Evolutionary conservation across 805 yeast species (phyloP).

Genomic region (Ogataea dorogensis): DNA sequence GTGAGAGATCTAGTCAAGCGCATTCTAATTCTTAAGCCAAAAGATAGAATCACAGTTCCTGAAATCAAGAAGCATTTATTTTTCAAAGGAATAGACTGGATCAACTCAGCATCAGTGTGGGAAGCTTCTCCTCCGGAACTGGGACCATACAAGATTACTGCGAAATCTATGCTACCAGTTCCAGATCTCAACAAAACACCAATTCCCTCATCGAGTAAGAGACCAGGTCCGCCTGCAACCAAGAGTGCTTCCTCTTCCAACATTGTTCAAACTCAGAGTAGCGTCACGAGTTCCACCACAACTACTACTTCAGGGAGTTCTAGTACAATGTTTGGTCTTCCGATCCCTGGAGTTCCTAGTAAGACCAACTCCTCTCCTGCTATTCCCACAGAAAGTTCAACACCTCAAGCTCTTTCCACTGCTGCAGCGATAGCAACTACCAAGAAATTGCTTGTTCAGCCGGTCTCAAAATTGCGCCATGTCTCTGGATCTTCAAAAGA

Average conservation of each 20-base stretch:
- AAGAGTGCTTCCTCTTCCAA: slow-evolving; percentile 13
- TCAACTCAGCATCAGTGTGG: slow-evolving; percentile 58
- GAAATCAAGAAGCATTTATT: slow-evolving; percentile 64
- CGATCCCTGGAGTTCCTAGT: slow-evolving; percentile 19
- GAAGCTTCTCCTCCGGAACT: slow-evolving; percentile 55
- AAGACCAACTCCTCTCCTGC: slow-evolving; percentile 21
- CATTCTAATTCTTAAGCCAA: slow-evolving; percentile 62
- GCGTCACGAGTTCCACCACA: slow-evolving; percentile 8
- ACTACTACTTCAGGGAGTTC: slow-evolving; percentile 3
- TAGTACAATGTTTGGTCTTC: slow-evolving; percentile 21
- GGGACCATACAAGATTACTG: slow-evolving; percentile 70
- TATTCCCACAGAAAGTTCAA: slow-evolving; percentile 15
- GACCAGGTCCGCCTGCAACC: slow-evolving; percentile 6
- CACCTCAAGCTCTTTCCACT: slow-evolving; percentile 15
- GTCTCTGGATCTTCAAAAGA: slow-evolving; percentile 4
- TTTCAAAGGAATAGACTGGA: slow-evolving; percentile 55
- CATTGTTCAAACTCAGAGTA: slow-evolving; percentile 7
- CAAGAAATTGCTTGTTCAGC: slow-evolving; percentile 16
- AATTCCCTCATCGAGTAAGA: slow-evolving; percentile 15
- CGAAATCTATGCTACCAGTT: slow-evolving; percentile 75
- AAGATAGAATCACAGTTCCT: slow-evolving; percentile 55
- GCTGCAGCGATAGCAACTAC: slow-evolving; percentile 27
- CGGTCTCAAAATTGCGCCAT: slow-evolving; percentile 12
- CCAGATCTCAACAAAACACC: slow-evolving; percentile 45
- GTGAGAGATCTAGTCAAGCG: slow-evolving; percentile 71